Conservation (phyloP, 495 filamentous ascomycete genomes). For the Penicilliopsis zonata region DNA sequence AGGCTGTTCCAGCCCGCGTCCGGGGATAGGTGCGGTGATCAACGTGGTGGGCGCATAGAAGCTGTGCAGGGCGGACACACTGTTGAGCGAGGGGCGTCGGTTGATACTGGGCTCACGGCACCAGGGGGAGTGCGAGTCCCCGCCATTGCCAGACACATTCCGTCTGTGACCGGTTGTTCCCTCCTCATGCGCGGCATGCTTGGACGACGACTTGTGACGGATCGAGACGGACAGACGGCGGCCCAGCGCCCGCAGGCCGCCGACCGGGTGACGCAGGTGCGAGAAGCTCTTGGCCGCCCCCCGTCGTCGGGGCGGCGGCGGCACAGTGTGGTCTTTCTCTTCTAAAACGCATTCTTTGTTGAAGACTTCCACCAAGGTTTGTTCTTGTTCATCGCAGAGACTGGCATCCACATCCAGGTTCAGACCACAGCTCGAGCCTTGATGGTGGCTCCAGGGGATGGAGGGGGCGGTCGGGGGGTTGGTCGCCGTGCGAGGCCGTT, state of each 20-base stretch:
- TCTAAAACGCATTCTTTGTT: conserved; percentile 13
- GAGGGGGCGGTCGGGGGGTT: conserved; percentile 4
- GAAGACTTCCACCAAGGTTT: conserved; percentile 14
- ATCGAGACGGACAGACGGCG: conserved; percentile 34
- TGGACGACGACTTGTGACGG: conserved; percentile 30
- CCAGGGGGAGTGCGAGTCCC: conserved; percentile 13
- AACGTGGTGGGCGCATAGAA: conserved; percentile 25
- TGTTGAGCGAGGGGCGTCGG: conserved; percentile 26
- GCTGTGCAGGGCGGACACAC: conserved; percentile 24
- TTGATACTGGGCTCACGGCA: conserved; percentile 21
- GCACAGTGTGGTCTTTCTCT: conserved; percentile 25
- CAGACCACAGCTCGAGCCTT: conserved; percentile 1
- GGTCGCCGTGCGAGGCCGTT: conserved; percentile 23
- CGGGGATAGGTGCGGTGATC: conserved; percentile 22
- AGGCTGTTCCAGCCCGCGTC: conserved; percentile 24
- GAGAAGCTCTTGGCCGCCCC: conserved; percentile 35
- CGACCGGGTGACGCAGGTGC: conserved; percentile 30
- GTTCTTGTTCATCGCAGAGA: conserved; percentile 17
- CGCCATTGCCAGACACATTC: conserved; percentile 10
- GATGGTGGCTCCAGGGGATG: background rate
- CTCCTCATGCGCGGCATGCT: conserved; percentile 15
- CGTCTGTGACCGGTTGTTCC: conserved; percentile 9
- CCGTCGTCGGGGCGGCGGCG: conserved; percentile 20
- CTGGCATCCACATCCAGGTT: conserved; percentile 13
- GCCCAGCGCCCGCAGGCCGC: conserved; percentile 31